Percentiles rank a stretch among this genome's conserved stretches.
Evolutionary conservation across 2,329 filamentous ascomycete species (phyloP).

Genomic region (Stagonosporopsis vannaccii): DNA sequence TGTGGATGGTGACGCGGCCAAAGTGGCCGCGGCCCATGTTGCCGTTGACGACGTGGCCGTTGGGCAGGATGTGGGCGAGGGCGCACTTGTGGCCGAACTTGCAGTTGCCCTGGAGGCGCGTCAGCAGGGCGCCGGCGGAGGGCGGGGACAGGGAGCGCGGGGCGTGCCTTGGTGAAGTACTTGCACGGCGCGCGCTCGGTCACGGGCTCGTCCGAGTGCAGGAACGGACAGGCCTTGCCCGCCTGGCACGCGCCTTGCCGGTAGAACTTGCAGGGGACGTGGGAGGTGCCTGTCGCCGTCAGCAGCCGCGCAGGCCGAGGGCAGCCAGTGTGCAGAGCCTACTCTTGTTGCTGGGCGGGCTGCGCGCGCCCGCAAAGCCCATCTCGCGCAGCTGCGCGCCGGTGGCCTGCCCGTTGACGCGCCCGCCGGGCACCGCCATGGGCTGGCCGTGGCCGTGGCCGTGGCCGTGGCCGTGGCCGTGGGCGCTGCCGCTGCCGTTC

Average conservation of each 20-base stretch:
- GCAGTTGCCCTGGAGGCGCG: conserved; percentile 79
- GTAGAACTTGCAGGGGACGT: conserved; percentile 99
- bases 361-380: conserved; percentile 52
- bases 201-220: conserved; percentile 86
- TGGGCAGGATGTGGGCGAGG: conserved; percentile 92
- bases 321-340: conserved; percentile 15
- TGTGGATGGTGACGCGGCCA: conserved; percentile 72
- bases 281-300: conserved; percentile 76
- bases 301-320: conserved; percentile 15
- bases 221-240: conserved; percentile 93
- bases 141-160: not conserved
- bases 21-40: conserved; percentile 61
- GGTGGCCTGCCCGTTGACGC: conserved; percentile 43
- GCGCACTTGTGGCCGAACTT: conserved; percentile 99
- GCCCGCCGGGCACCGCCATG: conserved; percentile 47
- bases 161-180: conserved; percentile 95
- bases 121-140: not conserved
- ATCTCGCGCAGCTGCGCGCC: conserved; percentile 46
- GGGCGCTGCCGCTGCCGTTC: no score
- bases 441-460: conserved; percentile 42
- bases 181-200: conserved; percentile 91
- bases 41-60: conserved; percentile 89
- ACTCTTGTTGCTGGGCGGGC: conserved; percentile 61
- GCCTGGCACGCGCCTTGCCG: conserved; percentile 95
- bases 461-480: no score